These are phyloP conservation scores for Apiosordaria backusii DNA, from an alignment of 495 filamentous ascomycete genomes.

Conservation along the genomic window DNA sequence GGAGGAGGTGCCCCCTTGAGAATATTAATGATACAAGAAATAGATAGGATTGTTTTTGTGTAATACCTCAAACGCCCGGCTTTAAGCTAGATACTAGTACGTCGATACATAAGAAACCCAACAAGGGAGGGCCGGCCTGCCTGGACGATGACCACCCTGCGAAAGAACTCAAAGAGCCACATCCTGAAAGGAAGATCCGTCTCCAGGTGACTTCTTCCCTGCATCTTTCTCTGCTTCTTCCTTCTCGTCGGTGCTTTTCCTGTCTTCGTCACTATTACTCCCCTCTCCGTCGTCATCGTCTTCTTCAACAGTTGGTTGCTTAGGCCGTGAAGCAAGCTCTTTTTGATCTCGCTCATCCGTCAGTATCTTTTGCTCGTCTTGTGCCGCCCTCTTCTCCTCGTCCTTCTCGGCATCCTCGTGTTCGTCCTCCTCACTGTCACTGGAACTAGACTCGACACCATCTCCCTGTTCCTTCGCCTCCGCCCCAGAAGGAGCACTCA, in stretches of 20 bases:
- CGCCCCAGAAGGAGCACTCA: slow-evolving; percentile 12
- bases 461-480: slow-evolving; percentile 26
- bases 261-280: slow-evolving; percentile 4
- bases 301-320: slow-evolving; percentile 34
- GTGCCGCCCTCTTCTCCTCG: background rate
- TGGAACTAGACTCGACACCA: slow-evolving; percentile 25
- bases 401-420: slow-evolving; percentile 28
- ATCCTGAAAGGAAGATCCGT: slow-evolving; percentile 52
- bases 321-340: slow-evolving; percentile 43
- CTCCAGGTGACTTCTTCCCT: slow-evolving; percentile 40
- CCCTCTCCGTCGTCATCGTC: slow-evolving; percentile 34
- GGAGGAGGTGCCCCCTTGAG: slow-evolving; percentile 62
- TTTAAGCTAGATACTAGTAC: background rate
- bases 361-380: slow-evolving; percentile 39
- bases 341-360: slow-evolving; percentile 52
- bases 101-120: background rate
- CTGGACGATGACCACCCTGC: background rate
- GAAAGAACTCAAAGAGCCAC: slow-evolving; percentile 43
- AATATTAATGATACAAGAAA: background rate
- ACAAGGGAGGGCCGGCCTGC: background rate
- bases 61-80: background rate
- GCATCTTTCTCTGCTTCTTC: slow-evolving; percentile 35
- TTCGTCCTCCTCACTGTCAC: slow-evolving; percentile 36
- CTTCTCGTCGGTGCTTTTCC: slow-evolving; percentile 17
- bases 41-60: background rate